Evolutionary conservation across 192 early-diverging fungal species (phyloP), one percentile per base, ranked within the genome.

Genomic region (Coemansia sp.): DNA sequence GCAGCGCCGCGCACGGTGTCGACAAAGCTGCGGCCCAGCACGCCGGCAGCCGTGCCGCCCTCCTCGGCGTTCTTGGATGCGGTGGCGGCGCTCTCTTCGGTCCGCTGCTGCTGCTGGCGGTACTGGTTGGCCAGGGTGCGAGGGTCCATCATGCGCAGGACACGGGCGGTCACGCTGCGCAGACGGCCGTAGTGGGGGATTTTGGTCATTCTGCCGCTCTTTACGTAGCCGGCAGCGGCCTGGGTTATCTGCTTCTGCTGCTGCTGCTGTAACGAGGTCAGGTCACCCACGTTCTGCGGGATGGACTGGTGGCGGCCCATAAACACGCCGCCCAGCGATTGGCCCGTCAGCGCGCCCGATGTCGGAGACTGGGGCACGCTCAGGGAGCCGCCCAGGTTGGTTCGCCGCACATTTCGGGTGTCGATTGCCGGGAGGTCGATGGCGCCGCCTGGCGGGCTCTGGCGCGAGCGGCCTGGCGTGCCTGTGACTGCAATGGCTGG

Each of bases 141-240:
- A 17, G 71, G 71, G 50, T 74, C 71, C 28, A 62, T 55, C 64
- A 74, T 58, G 5, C 72, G 72, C 49, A 76, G 40, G 2, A 64
- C 67, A 0, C 72, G 72, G 1, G 72, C 66, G 1, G 67, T 64
- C 3, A 65, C 67, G 35, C 65, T 76, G n/a, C 72, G 72, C 53
- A 76, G 20, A 2, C 72, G 72, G 3, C 72, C 72, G 45, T 76
- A 76, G 51, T 76, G 72, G 39, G 72, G 53, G 20, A 76, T 46
- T 22, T 76, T 76, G n/a, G 71, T 74, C 71, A 74, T 74, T 4
- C 50, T 44, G 5, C 71, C 64, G 52, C 64, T 58, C 44, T 66
- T 58, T 23, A 62, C 63, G 29, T 52, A 41, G 5, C 27, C 51
- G 9, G 41, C 27, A 9, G 41, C 36, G 1, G 39, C 38, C 10